phyloP scores from a whole-genome alignment of 148 eudicot species.

The Linanthus parryae region DNA sequence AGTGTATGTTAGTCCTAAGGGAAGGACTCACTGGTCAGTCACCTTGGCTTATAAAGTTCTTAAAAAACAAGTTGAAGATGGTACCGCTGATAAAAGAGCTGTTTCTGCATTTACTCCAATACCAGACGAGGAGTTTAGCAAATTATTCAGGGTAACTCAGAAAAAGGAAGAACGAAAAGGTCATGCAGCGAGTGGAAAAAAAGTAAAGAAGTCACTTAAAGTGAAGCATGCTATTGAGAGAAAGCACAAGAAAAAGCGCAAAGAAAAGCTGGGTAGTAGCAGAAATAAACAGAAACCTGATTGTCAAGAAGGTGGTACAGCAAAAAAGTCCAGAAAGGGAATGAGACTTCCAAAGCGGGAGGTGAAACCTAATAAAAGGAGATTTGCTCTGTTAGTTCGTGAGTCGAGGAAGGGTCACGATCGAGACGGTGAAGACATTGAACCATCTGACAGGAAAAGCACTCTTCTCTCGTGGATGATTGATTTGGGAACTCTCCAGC shows the following conservation, averaged over 20 bases:
- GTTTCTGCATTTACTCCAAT: constrained; percentile 48
- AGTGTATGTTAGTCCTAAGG: constrained; percentile 55
- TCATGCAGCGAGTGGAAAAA: constrained; percentile 22
- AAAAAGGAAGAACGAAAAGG: constrained; percentile 27
- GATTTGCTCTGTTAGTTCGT: constrained; percentile 67
- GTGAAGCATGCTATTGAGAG: constrained; percentile 13
- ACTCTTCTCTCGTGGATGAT: constrained; percentile 89
- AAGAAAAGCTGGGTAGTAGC: constrained; percentile 8
- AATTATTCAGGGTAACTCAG: constrained; percentile 44
- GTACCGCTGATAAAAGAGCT: constrained; percentile 26
- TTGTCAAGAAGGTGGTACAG: constrained; percentile 7
- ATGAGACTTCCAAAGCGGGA: constrained; percentile 24
- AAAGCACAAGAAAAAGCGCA: constrained; percentile 1
- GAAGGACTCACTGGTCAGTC: constrained; percentile 75
- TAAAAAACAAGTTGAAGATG: constrained; percentile 43
- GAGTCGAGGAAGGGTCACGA: constrained; percentile 37
- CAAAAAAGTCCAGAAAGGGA: constrained; percentile 15
- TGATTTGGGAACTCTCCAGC: constrained; percentile 49
- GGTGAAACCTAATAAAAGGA: constrained; percentile 35
- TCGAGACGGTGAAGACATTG: constrained; percentile 32
- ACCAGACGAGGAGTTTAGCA: constrained; percentile 59
- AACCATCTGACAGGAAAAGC: constrained; percentile 46
- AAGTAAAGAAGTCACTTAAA: constrained; percentile 8
- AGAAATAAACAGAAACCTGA: constrained; percentile 10
- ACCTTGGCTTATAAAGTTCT: constrained; percentile 65